These are phyloP conservation scores for Trichoderma afroharzianum DNA, from an alignment of 2,329 filamentous ascomycete genomes.

Conservation along the genomic window DNA sequence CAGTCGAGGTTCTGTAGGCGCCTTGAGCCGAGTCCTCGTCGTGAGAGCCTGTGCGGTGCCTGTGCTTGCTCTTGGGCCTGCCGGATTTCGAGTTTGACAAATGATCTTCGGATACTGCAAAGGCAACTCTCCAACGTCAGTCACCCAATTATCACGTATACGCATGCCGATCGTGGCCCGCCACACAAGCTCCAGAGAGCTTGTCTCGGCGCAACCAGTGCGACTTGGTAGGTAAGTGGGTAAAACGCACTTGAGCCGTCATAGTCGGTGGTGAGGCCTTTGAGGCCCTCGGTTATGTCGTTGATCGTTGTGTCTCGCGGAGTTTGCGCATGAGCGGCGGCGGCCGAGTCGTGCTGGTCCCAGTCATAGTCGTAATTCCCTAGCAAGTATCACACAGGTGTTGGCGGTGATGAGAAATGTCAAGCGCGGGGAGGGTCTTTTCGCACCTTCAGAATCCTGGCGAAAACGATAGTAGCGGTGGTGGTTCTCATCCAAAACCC, in stretches of 20 bases:
- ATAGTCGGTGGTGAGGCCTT: slow-evolving; percentile 11
- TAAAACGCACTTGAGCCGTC: slow-evolving; percentile 16
- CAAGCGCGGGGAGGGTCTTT: slow-evolving; percentile 5
- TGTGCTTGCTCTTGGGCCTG: slow-evolving; percentile 18
- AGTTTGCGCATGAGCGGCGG: slow-evolving; percentile 18
- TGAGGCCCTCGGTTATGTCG: slow-evolving; percentile 14
- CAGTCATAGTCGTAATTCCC: slow-evolving; percentile 24
- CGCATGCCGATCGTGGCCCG: not conserved
- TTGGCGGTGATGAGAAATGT: slow-evolving; percentile 8
- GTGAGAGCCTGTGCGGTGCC: slow-evolving; percentile 15
- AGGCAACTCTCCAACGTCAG: not conserved
- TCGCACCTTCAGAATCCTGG: slow-evolving; percentile 26
- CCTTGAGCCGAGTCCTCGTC: slow-evolving; percentile 10
- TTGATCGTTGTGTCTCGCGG: slow-evolving; percentile 18
- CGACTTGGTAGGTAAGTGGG: not conserved
- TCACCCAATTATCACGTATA: not conserved
- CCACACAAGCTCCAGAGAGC: not conserved
- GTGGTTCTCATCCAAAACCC: slow-evolving; percentile 23
- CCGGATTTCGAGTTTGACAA: slow-evolving; percentile 7
- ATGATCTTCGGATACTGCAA: slow-evolving; percentile 14
- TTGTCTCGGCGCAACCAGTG: not conserved
- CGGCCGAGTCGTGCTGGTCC: slow-evolving; percentile 14
- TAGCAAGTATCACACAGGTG: not conserved
- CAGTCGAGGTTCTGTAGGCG: slow-evolving; percentile 8
- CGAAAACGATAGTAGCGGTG: slow-evolving; percentile 26